Conservation (phyloP, 1,139 yeast species). For the Diutina rugosa region DNA sequence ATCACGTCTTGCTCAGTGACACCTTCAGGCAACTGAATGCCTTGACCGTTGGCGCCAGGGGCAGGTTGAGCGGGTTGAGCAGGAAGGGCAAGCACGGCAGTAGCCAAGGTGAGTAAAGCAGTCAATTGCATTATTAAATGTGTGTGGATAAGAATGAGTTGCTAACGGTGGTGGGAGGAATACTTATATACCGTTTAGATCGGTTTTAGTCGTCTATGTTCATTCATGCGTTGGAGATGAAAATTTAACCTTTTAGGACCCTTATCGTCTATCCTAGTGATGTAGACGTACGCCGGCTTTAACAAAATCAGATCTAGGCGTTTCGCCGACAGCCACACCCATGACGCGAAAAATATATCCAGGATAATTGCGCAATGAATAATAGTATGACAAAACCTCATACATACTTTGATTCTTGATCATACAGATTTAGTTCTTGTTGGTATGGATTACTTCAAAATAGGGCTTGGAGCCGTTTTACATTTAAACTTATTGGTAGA, state of each 20-base stretch:
- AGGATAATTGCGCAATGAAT: too few species aligned
- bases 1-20: neutral
- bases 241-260: neutral
- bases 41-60: neutral
- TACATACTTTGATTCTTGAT: too few species aligned
- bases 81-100: slow-evolving; percentile 1
- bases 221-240: neutral
- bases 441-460: too few species aligned
- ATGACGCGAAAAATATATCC: too few species aligned
- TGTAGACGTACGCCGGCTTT: neutral
- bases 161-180: neutral
- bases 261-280: neutral
- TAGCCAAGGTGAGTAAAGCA: neutral
- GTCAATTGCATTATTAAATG: neutral
- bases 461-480: neutral
- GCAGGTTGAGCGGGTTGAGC: neutral
- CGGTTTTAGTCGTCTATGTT: neutral
- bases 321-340: neutral
- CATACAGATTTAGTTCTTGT: too few species aligned
- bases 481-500: neutral
- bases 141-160: too few species aligned
- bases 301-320: neutral
- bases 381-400: too few species aligned
- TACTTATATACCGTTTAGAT: neutral
- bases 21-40: neutral